Conservation (phyloP, 148 eudicot genomes). For the Dianthus caryophyllus region DNA sequence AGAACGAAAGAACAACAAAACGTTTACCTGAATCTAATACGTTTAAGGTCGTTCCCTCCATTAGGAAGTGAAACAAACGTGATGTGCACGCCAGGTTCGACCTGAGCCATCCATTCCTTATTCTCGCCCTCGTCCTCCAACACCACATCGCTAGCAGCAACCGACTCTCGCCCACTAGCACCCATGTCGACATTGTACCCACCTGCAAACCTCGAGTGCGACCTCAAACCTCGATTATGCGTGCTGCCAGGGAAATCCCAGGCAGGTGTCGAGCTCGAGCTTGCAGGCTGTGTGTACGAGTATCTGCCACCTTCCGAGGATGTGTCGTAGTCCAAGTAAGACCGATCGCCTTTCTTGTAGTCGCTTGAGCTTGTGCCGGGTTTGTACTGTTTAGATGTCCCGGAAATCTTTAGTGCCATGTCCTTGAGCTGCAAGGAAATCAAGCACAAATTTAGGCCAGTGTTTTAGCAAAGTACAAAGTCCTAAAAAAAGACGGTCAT, state of each 20-base stretch:
- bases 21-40: constrained; percentile 83
- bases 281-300: constrained; percentile 63
- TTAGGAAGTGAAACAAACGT: constrained; percentile 85
- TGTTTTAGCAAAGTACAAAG: not conserved
- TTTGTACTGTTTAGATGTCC: constrained; percentile 60
- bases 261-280: constrained; percentile 86
- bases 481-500: too few relatives aligned
- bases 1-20: too few relatives aligned
- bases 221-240: constrained; percentile 37
- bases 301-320: constrained; percentile 79
- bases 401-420: constrained; percentile 84
- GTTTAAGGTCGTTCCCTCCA: constrained; percentile 90
- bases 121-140: constrained; percentile 73
- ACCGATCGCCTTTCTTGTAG: constrained; percentile 57
- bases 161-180: constrained; percentile 43
- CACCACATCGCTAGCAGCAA: constrained; percentile 57
- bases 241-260: constrained; percentile 69
- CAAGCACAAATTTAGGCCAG: not conserved
- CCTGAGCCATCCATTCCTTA: constrained; percentile 98
- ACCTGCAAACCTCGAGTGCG: constrained; percentile 52
- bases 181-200: constrained; percentile 39
- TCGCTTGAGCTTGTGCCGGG: constrained; percentile 55
- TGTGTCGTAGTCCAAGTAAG: constrained; percentile 69
- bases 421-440: constrained; percentile 69
- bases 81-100: constrained; percentile 96